phyloP scores from a whole-genome alignment of 768 basidiomycete genomes.

The Tremella fuciformis region DNA sequence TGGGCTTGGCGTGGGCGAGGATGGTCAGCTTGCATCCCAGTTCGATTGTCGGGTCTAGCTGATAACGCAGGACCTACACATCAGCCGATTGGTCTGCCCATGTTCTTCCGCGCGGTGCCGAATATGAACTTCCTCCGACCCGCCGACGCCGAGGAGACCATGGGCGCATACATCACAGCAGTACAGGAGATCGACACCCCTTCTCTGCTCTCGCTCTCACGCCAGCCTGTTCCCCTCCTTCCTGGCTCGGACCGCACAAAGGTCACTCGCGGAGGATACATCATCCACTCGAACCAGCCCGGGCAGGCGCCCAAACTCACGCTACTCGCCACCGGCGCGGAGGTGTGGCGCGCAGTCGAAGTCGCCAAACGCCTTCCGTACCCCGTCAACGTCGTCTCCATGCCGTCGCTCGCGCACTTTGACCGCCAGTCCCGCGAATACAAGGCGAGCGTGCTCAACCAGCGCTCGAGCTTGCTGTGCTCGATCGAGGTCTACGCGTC shows the following conservation, averaged over 20 bases:
- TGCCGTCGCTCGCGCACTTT: conserved; percentile 45
- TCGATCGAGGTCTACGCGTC: conserved; percentile 49
- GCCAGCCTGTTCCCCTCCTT: conserved; percentile 47
- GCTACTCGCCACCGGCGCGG: conserved; percentile 45
- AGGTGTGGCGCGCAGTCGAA: conserved; percentile 44
- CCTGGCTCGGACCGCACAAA: conserved; percentile 36
- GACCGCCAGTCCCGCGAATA: conserved; percentile 40
- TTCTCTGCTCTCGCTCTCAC: conserved; percentile 36
- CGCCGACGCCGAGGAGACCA: conserved; percentile 48
- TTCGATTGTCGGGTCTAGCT: background rate
- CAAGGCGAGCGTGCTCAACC: conserved; percentile 30
- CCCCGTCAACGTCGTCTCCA: conserved; percentile 42
- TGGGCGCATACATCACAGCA: conserved; percentile 42
- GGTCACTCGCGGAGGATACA: conserved; percentile 41
- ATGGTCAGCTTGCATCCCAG: conserved; percentile 23
- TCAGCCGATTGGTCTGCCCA: conserved; percentile 44
- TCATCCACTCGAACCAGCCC: conserved; percentile 31
- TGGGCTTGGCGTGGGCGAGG: conserved; percentile 49
- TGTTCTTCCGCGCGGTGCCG: conserved; percentile 45
- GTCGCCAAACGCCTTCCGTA: conserved; percentile 34
- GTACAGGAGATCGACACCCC: conserved; percentile 35
- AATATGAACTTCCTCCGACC: conserved; percentile 49
- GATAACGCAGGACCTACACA: conserved; percentile 41
- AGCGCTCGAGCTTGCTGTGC: conserved; percentile 36
- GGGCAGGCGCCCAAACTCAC: conserved; percentile 33